These are phyloP conservation scores for Aspergillus ochraceus DNA, from an alignment of 2,329 filamentous ascomycete genomes.

Conservation along the genomic window DNA sequence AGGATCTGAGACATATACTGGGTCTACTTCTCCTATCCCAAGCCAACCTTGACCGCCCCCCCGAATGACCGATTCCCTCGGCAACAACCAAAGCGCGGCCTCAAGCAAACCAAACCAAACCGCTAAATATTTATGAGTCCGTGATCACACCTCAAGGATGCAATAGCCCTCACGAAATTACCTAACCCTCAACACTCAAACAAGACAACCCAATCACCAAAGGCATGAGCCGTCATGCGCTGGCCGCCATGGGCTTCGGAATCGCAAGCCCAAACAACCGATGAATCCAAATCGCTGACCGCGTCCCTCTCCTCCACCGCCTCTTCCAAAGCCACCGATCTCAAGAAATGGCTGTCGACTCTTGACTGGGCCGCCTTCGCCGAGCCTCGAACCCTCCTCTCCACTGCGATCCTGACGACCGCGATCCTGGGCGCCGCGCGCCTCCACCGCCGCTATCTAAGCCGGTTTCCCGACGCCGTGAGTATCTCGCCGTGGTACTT, in stretches of 20 bases:
- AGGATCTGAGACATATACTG: not conserved
- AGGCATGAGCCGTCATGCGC: conserved; percentile 44
- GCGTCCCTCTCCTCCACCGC: conserved; percentile 16
- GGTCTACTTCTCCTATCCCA: not conserved
- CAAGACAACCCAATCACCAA: not conserved
- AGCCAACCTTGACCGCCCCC: conserved; percentile 9
- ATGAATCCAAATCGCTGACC: not conserved
- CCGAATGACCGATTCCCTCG: conserved; percentile 11
- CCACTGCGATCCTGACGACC: conserved; percentile 40
- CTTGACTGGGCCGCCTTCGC: conserved; percentile 40
- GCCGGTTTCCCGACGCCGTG: conserved; percentile 75
- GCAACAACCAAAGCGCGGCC: conserved; percentile 9
- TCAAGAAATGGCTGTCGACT: conserved; percentile 46
- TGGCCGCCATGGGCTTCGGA: conserved; percentile 51
- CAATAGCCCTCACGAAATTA: not conserved
- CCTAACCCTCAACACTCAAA: not conserved
- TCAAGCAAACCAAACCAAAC: not conserved
- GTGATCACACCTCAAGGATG: not conserved
- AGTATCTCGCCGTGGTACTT: conserved; percentile 76
- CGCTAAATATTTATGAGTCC: not conserved
- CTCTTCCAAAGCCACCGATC: conserved; percentile 35
- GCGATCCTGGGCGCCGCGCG: conserved; percentile 37
- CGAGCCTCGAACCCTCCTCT: conserved; percentile 37
- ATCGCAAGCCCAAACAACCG: conserved; percentile 19
- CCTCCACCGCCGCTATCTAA: conserved; percentile 60